Conservation (phyloP, 2,329 filamentous ascomycete genomes). For the Gremmenia infestans region DNA sequence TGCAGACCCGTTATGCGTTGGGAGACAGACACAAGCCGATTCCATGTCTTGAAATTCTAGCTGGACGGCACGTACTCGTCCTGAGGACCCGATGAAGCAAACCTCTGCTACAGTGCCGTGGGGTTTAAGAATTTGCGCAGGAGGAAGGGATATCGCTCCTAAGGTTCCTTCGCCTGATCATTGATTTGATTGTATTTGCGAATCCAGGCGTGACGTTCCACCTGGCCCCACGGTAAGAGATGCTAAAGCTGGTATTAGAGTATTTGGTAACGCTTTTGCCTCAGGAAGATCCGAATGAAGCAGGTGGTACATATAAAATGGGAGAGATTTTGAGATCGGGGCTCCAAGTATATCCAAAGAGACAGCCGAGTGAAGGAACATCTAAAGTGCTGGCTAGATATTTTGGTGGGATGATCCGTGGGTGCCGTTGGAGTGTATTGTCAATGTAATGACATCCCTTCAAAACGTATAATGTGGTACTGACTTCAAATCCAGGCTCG, state of each 20-base stretch:
- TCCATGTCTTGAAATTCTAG: slow-evolving; percentile 34
- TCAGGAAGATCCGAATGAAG: slow-evolving; percentile 21
- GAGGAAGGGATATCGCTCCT: slow-evolving; percentile 32
- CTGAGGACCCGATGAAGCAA: slow-evolving; percentile 39
- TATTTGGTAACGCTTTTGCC: slow-evolving; percentile 28
- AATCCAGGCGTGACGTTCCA: slow-evolving; percentile 38
- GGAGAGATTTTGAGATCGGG: slow-evolving; percentile 14
- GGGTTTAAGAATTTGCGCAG: slow-evolving; percentile 44
- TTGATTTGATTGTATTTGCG: slow-evolving; percentile 16
- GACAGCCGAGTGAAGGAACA: slow-evolving; percentile 16
- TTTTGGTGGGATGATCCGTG: slow-evolving; percentile 25
- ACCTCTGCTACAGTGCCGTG: slow-evolving; percentile 45
- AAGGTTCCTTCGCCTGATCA: slow-evolving; percentile 18
- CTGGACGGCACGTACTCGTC: slow-evolving; percentile 33
- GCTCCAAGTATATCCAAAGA: slow-evolving; percentile 17
- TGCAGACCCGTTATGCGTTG: slow-evolving; percentile 33
- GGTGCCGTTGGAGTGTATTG: slow-evolving; percentile 30
- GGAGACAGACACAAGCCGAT: slow-evolving; percentile 31
- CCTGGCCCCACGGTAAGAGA: slow-evolving; percentile 36
- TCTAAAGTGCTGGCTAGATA: slow-evolving; percentile 15
- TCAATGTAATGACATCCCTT: slow-evolving; percentile 20
- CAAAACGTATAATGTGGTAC: not conserved
- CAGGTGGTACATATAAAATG: slow-evolving; percentile 25
- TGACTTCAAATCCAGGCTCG: slow-evolving; percentile 10
- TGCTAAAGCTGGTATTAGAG: slow-evolving; percentile 27